phyloP scores from a whole-genome alignment of 495 filamentous ascomycete species.

The Pseudevernia furfuracea region DNA sequence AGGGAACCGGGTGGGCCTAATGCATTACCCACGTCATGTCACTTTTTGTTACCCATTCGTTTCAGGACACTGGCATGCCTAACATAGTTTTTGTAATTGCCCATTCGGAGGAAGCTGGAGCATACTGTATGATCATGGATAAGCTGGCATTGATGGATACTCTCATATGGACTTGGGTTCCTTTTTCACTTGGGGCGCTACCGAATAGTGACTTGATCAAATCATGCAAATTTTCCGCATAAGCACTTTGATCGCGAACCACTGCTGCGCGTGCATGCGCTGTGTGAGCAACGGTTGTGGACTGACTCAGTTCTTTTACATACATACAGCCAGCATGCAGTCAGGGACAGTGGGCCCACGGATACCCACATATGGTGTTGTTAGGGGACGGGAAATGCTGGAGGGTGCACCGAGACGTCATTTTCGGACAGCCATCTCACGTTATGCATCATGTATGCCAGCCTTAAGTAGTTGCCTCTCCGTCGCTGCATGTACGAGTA shows the following conservation, averaged over 20 bases:
- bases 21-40: neutral
- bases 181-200: neutral
- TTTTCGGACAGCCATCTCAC: neutral
- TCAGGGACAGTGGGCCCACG: fast-evolving
- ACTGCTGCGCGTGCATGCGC: no score
- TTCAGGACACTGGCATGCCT: neutral
- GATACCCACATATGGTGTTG: neutral
- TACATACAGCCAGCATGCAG: neutral
- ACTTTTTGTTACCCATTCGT: neutral
- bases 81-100: neutral
- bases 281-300: no score
- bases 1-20: neutral
- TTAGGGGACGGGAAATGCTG: neutral
- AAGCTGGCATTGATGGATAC: neutral
- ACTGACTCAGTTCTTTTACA: no score
- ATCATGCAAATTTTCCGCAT: neutral
- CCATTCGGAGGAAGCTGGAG: neutral
- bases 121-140: neutral
- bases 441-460: conserved; percentile 1
- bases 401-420: neutral
- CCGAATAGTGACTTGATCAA: neutral
- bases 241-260: neutral
- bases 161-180: neutral
- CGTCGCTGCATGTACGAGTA: neutral
- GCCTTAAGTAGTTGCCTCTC: neutral